These are phyloP conservation scores for Mucuna pruriens DNA, from an alignment of 306 rosid genomes.

Conservation along the genomic window DNA sequence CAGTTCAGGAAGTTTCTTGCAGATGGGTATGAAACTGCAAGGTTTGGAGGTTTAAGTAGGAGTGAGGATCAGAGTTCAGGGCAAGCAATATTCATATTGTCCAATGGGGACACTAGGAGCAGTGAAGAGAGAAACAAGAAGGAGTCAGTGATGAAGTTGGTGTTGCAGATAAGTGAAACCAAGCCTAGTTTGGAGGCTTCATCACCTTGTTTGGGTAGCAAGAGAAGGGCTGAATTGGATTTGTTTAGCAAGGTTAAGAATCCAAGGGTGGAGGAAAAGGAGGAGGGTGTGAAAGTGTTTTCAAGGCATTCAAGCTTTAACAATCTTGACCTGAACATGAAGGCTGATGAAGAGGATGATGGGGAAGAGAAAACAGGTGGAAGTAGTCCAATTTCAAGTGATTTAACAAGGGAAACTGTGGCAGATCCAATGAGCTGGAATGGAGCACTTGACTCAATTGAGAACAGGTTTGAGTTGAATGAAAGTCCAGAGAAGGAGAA, in stretches of 20 bases:
- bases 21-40: constrained; percentile 58
- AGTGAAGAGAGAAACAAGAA: constrained; percentile 43
- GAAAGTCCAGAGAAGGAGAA: constrained; percentile 49
- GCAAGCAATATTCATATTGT: constrained; percentile 63
- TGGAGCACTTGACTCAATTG: constrained; percentile 53
- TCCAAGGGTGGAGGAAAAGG: constrained; percentile 57
- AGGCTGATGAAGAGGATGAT: constrained; percentile 66
- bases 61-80: constrained; percentile 40
- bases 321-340: constrained; percentile 81
- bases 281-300: constrained; percentile 47
- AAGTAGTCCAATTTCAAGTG: constrained; percentile 74
- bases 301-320: constrained; percentile 78
- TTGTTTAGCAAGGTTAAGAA: constrained; percentile 56
- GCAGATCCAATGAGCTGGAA: constrained; percentile 47
- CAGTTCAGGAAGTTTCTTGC: constrained; percentile 63
- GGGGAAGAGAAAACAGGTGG: constrained; percentile 50
- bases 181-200: constrained; percentile 46
- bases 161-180: constrained; percentile 55
- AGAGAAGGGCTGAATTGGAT: constrained; percentile 77
- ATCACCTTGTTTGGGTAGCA: constrained; percentile 51
- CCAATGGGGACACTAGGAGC: constrained; percentile 39
- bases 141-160: constrained; percentile 61
- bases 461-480: constrained; percentile 62
- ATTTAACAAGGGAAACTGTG: constrained; percentile 61
- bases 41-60: constrained; percentile 51